Percentiles rank a stretch among this genome's conserved stretches.
Conservation (phyloP, 2,329 filamentous ascomycete genomes). For the Sporothrix phasma region DNA sequence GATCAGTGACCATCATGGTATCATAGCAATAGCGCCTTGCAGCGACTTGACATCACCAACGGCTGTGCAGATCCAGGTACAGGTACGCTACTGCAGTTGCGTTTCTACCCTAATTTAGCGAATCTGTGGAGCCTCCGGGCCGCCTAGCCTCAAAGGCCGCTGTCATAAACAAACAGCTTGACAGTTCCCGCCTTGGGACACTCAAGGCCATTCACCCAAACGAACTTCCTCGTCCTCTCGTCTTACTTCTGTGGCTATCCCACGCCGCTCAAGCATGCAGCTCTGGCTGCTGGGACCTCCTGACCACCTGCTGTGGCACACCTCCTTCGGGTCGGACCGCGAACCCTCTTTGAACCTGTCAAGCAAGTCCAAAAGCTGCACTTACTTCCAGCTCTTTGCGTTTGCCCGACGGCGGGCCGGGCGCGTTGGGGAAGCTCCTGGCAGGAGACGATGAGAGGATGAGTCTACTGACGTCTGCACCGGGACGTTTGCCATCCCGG, state of each 20-base stretch:
- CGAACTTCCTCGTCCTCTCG: background rate
- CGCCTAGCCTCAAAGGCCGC: background rate
- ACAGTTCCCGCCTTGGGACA: conserved; percentile 4
- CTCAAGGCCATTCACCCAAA: background rate
- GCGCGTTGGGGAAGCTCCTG: background rate
- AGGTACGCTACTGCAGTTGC: background rate
- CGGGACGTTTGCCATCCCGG: conserved; percentile 6
- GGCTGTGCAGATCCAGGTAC: too few relatives aligned
- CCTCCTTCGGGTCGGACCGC: conserved; percentile 1
- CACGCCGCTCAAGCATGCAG: background rate
- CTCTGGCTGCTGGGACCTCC: background rate
- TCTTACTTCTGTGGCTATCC: background rate
- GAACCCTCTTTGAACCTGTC: conserved; percentile 9
- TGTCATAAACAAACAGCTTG: background rate
- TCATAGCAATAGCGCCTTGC: background rate
- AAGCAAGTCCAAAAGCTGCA: conserved; percentile 14
- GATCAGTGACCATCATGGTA: background rate
- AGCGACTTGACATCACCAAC: too few relatives aligned
- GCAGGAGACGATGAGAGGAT: too few relatives aligned
- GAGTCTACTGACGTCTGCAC: background rate
- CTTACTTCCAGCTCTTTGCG: conserved; percentile 11
- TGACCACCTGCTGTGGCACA: background rate
- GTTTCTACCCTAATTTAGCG: background rate
- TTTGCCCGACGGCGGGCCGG: background rate
- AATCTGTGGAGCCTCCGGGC: background rate